These are phyloP conservation scores for Leccinum variicolor DNA, from an alignment of 768 basidiomycete species.

Conservation along the genomic window DNA sequence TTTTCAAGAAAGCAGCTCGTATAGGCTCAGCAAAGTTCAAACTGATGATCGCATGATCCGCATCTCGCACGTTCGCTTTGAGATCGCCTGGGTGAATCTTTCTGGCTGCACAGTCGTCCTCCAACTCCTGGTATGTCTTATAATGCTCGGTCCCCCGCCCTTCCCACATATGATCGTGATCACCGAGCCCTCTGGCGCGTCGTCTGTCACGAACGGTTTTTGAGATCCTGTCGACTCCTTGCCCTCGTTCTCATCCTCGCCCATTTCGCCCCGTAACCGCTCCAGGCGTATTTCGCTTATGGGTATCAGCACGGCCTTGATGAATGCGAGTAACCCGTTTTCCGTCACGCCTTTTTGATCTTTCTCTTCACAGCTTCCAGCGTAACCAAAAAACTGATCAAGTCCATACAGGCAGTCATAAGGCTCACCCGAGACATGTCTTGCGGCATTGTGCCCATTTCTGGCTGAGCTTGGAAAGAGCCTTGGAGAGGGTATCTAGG, in stretches of 20 bases:
- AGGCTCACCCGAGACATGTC: slow-evolving; percentile 92
- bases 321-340: slow-evolving; percentile 87
- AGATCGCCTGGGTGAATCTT: slow-evolving; percentile 87
- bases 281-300: slow-evolving; percentile 75
- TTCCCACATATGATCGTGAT: slow-evolving; percentile 76
- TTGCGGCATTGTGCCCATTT: slow-evolving; percentile 95
- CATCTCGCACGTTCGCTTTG: slow-evolving; percentile 73
- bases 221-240: slow-evolving; percentile 50
- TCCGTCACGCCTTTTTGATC: slow-evolving; percentile 67
- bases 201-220: slow-evolving; percentile 59
- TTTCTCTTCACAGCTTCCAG: slow-evolving; percentile 84
- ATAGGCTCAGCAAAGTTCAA: slow-evolving; percentile 89
- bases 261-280: slow-evolving; percentile 43
- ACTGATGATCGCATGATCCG: slow-evolving; percentile 65
- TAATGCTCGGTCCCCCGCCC: slow-evolving; percentile 74
- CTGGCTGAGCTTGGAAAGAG: slow-evolving; percentile 92
- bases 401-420: slow-evolving; percentile 94
- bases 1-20: slow-evolving; percentile 65
- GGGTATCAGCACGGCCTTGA: slow-evolving; percentile 84
- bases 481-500: slow-evolving; percentile 85
- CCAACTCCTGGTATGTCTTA: slow-evolving; percentile 56
- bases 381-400: slow-evolving; percentile 87
- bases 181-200: slow-evolving; percentile 77
- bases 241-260: slow-evolving; percentile 39
- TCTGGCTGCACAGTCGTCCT: slow-evolving; percentile 71